Evolutionary conservation across 768 basidiomycete genomes (phyloP), one percentile per base, ranked within the genome.

Genomic region (Calocera cornea): DNA sequence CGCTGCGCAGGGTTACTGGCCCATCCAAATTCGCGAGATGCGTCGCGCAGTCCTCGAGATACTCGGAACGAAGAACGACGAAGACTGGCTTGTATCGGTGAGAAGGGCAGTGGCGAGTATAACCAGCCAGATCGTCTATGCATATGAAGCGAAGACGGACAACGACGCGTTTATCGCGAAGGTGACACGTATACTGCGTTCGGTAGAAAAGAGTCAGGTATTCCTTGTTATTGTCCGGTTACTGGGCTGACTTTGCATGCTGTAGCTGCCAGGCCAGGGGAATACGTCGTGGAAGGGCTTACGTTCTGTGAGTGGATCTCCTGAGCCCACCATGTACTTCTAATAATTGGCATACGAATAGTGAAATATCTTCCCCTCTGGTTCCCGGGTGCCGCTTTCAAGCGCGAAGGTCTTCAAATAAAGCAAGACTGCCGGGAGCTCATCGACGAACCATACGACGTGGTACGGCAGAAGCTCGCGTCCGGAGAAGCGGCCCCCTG

Each of bases 301-400:
- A 17, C 44, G 19, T 47, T 47, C 44, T 19, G 44, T 47, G 19
- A 47, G 7, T 47, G 16, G 44, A 47, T 24, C 19, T 47, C 7
- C 36, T 38, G 36, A n/a, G n/a, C n/a, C n/a, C n/a, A n/a, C n/a
- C n/a, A n/a, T n/a, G n/a, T n/a, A n/a, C n/a, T n/a, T n/a, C n/a
- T 24, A 47, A 3, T 3, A 47, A 8, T 7, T 47, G 5, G 19
- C 19, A 19, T 24, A 3, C 44, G 24, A 29, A 34, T 73, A 54
- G 75, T 80, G 71, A 81, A 80, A 72, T 73, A 83, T 70, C 72
- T 89, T 31, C 89, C 89, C 0, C 72, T 73, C 49, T 89, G 87
- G 86, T 77, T 83, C 60, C 89, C 89, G 24, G 87, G 87, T 12
- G 81, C 84, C 2, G 81, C 81, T 1, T 92, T 90, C 77, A 83